phyloP scores from a whole-genome alignment of 371 early-diverging fungal species.

The Mortierella sp. region DNA sequence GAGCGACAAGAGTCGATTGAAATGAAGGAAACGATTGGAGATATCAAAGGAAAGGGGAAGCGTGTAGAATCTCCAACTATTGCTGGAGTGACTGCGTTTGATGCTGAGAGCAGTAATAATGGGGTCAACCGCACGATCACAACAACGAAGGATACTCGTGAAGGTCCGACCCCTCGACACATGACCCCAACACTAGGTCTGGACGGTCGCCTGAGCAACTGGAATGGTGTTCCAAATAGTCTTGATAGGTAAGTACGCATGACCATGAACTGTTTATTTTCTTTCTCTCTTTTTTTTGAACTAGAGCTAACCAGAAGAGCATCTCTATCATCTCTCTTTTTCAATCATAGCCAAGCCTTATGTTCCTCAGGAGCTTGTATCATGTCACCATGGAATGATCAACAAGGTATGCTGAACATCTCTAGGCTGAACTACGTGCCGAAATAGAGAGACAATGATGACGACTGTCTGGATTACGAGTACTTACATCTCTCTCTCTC shows the following conservation, averaged over 20 bases:
- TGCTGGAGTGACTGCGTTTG: neutral
- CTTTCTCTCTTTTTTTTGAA: neutral
- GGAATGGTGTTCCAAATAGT: slow-evolving; percentile 41
- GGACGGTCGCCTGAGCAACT: slow-evolving; percentile 48
- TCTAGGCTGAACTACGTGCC: neutral
- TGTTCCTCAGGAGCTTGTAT: slow-evolving; percentile 44
- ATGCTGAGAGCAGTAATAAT: neutral
- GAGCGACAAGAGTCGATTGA: too few species aligned
- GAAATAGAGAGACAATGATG: neutral
- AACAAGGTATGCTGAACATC: slow-evolving; percentile 26
- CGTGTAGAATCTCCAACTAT: too few species aligned
- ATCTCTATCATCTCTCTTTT: neutral
- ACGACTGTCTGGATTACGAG: neutral
- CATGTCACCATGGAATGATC: slow-evolving; percentile 52
- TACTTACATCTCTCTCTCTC: neutral
- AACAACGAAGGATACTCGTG: neutral
- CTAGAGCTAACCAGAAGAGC: neutral
- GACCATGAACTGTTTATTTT: neutral
- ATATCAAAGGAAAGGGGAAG: too few species aligned
- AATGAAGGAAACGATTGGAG: too few species aligned
- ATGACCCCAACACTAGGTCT: slow-evolving; percentile 33
- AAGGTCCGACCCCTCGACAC: slow-evolving; percentile 5
- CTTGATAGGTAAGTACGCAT: slow-evolving; percentile 35
- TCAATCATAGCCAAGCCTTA: slow-evolving; percentile 28
- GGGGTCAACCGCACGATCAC: neutral